Base-by-base conservation (phyloP, 2,329 filamentous ascomycete genomes). In the Penicillium sp. region DNA sequence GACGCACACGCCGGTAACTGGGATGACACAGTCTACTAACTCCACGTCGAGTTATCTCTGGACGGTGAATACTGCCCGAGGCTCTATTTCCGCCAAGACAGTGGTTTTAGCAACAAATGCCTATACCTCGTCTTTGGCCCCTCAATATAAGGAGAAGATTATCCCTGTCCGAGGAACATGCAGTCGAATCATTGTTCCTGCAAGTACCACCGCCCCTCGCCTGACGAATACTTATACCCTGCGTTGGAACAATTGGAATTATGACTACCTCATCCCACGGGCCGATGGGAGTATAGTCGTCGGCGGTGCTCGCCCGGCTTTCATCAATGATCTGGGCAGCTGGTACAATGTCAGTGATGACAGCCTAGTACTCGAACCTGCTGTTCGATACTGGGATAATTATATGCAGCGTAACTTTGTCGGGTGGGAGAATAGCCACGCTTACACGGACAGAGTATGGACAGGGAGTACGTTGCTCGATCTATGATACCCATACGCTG, bases 101-200 rank as follows among this genome's bases (percentile, higher is more conserved):
- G 84, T 96, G 21, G 81, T 96, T 19, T 82, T 96, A 17, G 89
- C 90, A 5, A 93, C 89, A 0, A 96, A 96, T 69, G 93, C 81
- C 4, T 95, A 96, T 73, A 93, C 91, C 0, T 90, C 90, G 1
- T 82, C 87, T 59, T 80, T 96, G 4, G 77, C 93, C 2, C 90
- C 90, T 0, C 70, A 78, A 35, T 88, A 93, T 65, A 79, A 83
- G 9, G 84, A 87, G 62, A 80, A 92, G 9, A 89, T 96, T 61
- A 84, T 93, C 2, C 93, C 93, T 0, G 86, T 89, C 2, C 81
- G 89, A 25, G 91, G 90, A 1, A 67, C 73, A 31, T 75, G 74
- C 59, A 67, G 71, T 50, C 71, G 71, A 6, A 71, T 77, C 17
- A 57, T 67, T 7, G 62, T 67, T 4, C 68, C 71, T 2, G 54